Evolutionary conservation across 768 basidiomycete genomes (phyloP).

Genomic region (Psilocybe tampanensis): DNA sequence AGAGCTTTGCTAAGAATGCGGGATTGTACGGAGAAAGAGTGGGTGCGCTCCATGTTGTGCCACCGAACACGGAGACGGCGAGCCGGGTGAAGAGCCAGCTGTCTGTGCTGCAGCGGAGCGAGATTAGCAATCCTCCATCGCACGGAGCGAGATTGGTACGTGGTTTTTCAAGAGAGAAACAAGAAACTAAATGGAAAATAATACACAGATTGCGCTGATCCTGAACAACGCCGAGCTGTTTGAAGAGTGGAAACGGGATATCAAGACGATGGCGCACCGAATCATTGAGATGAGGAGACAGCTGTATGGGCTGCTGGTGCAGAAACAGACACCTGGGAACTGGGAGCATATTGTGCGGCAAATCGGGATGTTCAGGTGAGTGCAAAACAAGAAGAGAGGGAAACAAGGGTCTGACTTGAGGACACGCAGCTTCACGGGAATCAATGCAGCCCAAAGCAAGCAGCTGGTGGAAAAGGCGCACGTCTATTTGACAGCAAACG

Average conservation of each 20-base stretch:
- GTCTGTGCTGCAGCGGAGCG: slow-evolving; percentile 88
- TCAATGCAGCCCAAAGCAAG: slow-evolving; percentile 66
- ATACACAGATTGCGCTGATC: slow-evolving; percentile 71
- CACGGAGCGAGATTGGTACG: slow-evolving; percentile 88
- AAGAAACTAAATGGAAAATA: slow-evolving; percentile 2
- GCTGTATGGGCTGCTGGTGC: slow-evolving; percentile 71
- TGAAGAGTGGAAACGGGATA: slow-evolving; percentile 88
- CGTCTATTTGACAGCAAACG: slow-evolving; percentile 85
- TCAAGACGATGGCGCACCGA: slow-evolving; percentile 88
- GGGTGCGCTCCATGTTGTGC: slow-evolving; percentile 89
- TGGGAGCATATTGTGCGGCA: slow-evolving; percentile 97
- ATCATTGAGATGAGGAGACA: slow-evolving; percentile 91
- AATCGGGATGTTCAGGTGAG: slow-evolving; percentile 96
- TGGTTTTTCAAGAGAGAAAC: slow-evolving; percentile 5
- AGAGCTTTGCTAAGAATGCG: slow-evolving; percentile 98
- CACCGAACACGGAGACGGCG: slow-evolving; percentile 64
- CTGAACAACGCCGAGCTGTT: slow-evolving; percentile 76
- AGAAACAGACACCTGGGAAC: slow-evolving; percentile 85
- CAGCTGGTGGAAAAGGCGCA: slow-evolving; percentile 72
- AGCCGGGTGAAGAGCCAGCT: slow-evolving; percentile 82
- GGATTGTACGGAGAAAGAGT: slow-evolving; percentile 95
- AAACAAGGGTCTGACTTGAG: not conserved
- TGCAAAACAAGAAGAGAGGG: not conserved
- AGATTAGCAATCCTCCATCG: slow-evolving; percentile 94
- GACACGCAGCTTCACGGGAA: slow-evolving; percentile 79